Percentiles rank a stretch among this genome's conserved stretches.
These are phyloP conservation scores for Beta vulgaris DNA, from an alignment of 148 eudicot genomes.

Conservation along the genomic window DNA sequence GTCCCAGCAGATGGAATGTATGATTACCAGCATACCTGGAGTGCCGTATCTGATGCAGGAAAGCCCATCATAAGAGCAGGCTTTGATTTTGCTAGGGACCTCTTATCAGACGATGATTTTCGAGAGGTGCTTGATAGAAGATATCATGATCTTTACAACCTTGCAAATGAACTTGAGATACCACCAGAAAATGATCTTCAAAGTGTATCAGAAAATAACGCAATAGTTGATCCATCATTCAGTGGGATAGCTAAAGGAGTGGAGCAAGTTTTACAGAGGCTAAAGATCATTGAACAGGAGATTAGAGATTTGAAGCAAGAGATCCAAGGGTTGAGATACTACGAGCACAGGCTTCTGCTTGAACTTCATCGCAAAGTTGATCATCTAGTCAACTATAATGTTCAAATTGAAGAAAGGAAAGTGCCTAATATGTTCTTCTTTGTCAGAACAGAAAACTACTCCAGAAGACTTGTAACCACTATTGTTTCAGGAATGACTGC, in stretches of 20 bases:
- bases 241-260: slow-evolving; percentile 94
- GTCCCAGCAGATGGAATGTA: slow-evolving; percentile 90
- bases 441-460: slow-evolving; percentile 73
- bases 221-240: slow-evolving; percentile 62
- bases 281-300: slow-evolving; percentile 86
- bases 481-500: slow-evolving; percentile 86
- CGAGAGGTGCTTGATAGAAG: slow-evolving; percentile 80
- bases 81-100: slow-evolving; percentile 79
- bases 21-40: slow-evolving; percentile 95
- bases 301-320: slow-evolving; percentile 88
- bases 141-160: slow-evolving; percentile 82
- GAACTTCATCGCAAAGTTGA: slow-evolving; percentile 83
- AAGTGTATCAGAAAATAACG: slow-evolving; percentile 23
- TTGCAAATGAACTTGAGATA: slow-evolving; percentile 81
- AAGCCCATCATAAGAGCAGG: slow-evolving; percentile 46
- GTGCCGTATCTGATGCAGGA: slow-evolving; percentile 59
- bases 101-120: slow-evolving; percentile 86
- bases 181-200: slow-evolving; percentile 48
- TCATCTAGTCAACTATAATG: slow-evolving; percentile 75
- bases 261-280: slow-evolving; percentile 75
- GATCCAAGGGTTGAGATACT: slow-evolving; percentile 90
- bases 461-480: slow-evolving; percentile 71
- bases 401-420: slow-evolving; percentile 86
- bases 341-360: slow-evolving; percentile 77
- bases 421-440: slow-evolving; percentile 90